A percentile compares a stretch with the other conserved stretches of the same genome.
These are phyloP conservation scores for Alternaria sp. DNA, from an alignment of 2,329 filamentous ascomycete species.

Conservation along the genomic window DNA sequence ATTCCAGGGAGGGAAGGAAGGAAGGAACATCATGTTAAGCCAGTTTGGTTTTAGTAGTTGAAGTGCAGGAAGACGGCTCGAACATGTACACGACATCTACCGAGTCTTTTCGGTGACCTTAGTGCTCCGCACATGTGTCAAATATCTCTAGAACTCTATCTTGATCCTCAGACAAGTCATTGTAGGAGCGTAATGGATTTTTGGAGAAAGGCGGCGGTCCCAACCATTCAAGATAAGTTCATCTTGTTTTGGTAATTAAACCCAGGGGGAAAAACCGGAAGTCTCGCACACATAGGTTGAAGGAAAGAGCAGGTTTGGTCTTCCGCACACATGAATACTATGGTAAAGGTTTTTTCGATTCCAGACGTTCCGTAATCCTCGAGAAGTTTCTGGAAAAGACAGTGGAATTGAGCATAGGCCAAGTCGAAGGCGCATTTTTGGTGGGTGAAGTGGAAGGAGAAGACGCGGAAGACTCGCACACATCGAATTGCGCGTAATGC, in stretches of 20 bases:
- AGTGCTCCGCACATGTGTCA: neutral
- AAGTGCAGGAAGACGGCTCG: neutral
- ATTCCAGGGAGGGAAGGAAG: too few relatives aligned
- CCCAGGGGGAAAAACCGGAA: too few relatives aligned
- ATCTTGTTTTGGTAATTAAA: too few relatives aligned
- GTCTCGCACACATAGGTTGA: accelerated
- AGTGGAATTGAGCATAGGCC: neutral
- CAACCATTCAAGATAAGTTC: too few relatives aligned
- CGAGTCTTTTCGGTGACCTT: neutral
- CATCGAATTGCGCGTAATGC: neutral
- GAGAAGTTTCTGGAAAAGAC: neutral
- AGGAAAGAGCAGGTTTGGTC: accelerated
- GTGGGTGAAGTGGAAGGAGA: neutral
- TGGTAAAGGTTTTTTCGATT: neutral
- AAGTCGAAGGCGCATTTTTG: neutral
- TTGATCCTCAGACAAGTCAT: too few relatives aligned
- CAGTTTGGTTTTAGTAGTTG: neutral
- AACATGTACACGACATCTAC: neutral
- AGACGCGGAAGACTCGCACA: neutral
- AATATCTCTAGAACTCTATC: too few relatives aligned
- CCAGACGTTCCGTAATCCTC: too few relatives aligned
- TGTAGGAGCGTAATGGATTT: too few relatives aligned
- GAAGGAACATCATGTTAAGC: too few relatives aligned
- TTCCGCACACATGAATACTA: accelerated
- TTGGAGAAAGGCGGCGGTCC: neutral